Base-by-base conservation (phyloP, 1,284 basidiomycete species). In the Cutaneotrichosporon dermatis region DNA sequence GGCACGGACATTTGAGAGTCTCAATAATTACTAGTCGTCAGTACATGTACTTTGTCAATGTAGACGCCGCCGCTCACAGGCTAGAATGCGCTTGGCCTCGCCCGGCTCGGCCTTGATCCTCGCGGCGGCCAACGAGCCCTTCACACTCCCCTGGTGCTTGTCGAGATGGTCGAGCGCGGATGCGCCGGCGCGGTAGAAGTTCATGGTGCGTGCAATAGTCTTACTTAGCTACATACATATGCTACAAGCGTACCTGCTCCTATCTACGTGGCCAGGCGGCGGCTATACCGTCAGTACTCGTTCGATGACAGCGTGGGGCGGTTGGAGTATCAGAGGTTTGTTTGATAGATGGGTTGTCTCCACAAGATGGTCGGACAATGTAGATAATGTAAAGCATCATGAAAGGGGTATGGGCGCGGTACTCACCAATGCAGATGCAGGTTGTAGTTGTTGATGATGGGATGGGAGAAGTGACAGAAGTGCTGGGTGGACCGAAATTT, bases 141-240 rank as follows among this genome's bases (percentile, higher is more conserved):
- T 71, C 73, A 96, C 88, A 6, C 90, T 92, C 11, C 91, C 91
- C 76, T 90, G 83, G 75, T 88, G 90, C 55, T 85, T 83, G 73
- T 93, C 89, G 59, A 96, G 82, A 66, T 86, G 86, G 73, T 94
- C 90, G 69, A 96, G 82, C 5, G 86, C 84, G 68, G 85, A 83
- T 62, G 88, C 88, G 64, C 90, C 89, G 72, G 89, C 86, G 79
- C 91, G 91, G 81, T 94, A 95, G 79, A 94, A 92, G 81, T 93
- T 92, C 91, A 94, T 94, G 77, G 74, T 72, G 55, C 5, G n/a
- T 25, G 42, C 44, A 36, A 36, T 40, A 36, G 15, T 7, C 11
- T 46, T n/a, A 11, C 39, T 57, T 37, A 60, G 59, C 51, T 54
- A 51, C 43, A 57, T 62, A 43, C 46, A 46, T 54, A 13, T 37